Percentiles rank a stretch among this genome's conserved stretches.
These are phyloP conservation scores for Lyophyllum shimeji DNA, from an alignment of 768 basidiomycete genomes.

Conservation along the genomic window DNA sequence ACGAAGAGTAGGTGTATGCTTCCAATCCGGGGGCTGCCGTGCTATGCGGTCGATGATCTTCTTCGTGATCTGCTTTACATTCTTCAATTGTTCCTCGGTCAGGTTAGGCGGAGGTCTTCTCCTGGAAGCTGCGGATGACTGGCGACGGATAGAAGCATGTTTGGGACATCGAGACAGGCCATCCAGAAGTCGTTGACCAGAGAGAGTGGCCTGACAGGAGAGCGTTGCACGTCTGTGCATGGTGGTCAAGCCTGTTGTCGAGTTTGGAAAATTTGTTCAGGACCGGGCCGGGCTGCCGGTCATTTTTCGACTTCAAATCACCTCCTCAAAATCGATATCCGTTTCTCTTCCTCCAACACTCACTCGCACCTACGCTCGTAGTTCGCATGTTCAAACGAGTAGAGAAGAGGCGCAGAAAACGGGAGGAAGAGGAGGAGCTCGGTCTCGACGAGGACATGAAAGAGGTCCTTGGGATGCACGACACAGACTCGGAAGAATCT, in stretches of 20 bases:
- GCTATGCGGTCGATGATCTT: slow-evolving; percentile 34
- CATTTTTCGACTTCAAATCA: not conserved
- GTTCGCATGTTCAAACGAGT: slow-evolving; percentile 75
- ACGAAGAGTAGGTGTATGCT: slow-evolving; percentile 30
- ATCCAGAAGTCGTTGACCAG: not conserved
- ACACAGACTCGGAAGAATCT: slow-evolving; percentile 77
- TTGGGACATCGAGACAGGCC: not conserved
- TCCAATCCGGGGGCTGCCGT: slow-evolving; percentile 33
- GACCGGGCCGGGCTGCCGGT: slow-evolving; percentile 19
- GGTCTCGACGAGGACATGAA: slow-evolving; percentile 55
- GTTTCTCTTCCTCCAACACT: not conserved
- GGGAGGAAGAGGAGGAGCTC: slow-evolving; percentile 62
- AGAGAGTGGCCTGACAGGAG: slow-evolving; percentile 3
- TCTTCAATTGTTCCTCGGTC: slow-evolving; percentile 8
- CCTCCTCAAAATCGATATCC: not conserved
- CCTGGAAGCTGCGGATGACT: not conserved
- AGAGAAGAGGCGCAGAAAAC: slow-evolving; percentile 61
- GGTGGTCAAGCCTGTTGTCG: too few species aligned
- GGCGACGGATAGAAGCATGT: not conserved
- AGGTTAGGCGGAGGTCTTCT: not conserved
- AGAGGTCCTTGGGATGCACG: slow-evolving; percentile 60
- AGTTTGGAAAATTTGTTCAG: slow-evolving; percentile 5
- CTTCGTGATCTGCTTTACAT: slow-evolving; percentile 22
- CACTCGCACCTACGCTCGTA: not conserved
- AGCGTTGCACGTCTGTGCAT: slow-evolving; percentile 12